Evolutionary conservation across 805 yeast genomes (phyloP).

Genomic region (Vanderwaltozyma polyspora): DNA sequence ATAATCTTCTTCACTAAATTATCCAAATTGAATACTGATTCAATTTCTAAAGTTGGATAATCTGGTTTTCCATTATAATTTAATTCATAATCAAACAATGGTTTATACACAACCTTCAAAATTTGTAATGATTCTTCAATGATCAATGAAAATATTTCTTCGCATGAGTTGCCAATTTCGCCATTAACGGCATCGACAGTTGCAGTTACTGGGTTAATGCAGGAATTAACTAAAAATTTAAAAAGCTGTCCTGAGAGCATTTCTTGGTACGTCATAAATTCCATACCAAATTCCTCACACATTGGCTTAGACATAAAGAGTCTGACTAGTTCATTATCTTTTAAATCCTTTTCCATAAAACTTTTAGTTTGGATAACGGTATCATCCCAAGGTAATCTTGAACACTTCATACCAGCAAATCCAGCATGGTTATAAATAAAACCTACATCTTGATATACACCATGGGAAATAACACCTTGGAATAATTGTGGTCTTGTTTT

Average conservation of each 20-base stretch:
- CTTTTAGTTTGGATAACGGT: constrained; percentile 13
- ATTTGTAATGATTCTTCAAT: constrained; percentile 26
- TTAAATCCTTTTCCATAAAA: constrained; percentile 6
- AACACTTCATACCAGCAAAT: constrained; percentile 47
- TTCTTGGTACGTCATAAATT: constrained; percentile 33
- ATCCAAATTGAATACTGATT: constrained; percentile 21
- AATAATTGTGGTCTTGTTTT: constrained; percentile 43
- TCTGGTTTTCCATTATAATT: constrained; percentile 5
- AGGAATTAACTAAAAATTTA: constrained; percentile 69
- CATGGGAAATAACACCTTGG: constrained; percentile 78
- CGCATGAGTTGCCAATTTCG: constrained; percentile 46
- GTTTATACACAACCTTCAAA: constrained; percentile 20
- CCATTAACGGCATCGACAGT: constrained; percentile 70
- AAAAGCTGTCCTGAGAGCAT: constrained; percentile 52
- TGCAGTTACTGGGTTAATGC: constrained; percentile 77
- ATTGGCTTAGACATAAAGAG: constrained; percentile 17
- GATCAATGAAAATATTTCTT: constrained; percentile 23
- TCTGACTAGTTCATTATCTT: constrained; percentile 18
- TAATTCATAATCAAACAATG: constrained; percentile 21
- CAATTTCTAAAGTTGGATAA: constrained; percentile 22
- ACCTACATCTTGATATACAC: constrained; percentile 44
- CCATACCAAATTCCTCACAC: constrained; percentile 20
- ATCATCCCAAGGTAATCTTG: constrained; percentile 39
- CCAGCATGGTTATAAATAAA: constrained; percentile 54
- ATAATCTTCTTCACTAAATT: constrained; percentile 30